Conservation (phyloP, 176 grass and related monocot species). For the Hyparrhenia diplandra region DNA sequence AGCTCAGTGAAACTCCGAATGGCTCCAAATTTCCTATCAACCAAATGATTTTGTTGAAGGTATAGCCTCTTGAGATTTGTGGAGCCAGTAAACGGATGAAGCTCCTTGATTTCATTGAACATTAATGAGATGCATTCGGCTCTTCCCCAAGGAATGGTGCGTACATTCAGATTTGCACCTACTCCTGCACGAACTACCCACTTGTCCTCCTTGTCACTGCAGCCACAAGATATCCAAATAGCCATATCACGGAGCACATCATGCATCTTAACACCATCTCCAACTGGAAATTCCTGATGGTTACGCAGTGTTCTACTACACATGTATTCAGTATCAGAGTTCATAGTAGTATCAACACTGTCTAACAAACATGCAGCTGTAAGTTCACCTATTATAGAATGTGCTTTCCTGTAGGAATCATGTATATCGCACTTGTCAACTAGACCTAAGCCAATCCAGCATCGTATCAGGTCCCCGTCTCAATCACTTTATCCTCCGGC, state of each 20-base stretch:
- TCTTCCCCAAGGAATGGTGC: background rate
- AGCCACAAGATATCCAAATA: background rate
- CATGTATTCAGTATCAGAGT: too few relatives aligned
- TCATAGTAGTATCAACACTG: background rate
- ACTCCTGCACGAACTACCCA: background rate
- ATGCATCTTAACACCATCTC: background rate
- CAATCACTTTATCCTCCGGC: too few relatives aligned
- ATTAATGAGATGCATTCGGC: background rate
- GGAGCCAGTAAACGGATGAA: background rate
- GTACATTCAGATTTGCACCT: too few relatives aligned
- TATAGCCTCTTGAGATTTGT: background rate
- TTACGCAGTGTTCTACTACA: too few relatives aligned
- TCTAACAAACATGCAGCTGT: too few relatives aligned
- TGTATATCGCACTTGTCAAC: too few relatives aligned
- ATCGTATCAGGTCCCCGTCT: too few relatives aligned
- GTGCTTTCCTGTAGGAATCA: too few relatives aligned
- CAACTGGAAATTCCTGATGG: background rate
- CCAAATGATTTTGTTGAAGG: background rate
- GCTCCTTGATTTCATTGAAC: background rate
- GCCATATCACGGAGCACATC: conserved; percentile 2
- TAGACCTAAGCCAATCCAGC: too few relatives aligned
- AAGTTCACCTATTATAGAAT: too few relatives aligned
- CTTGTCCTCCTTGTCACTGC: background rate
- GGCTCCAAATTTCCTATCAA: background rate
- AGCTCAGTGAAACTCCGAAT: background rate